Evolutionary conservation across 2,329 filamentous ascomycete species (phyloP).

Genomic region (Arthrobotrys sinensis): DNA sequence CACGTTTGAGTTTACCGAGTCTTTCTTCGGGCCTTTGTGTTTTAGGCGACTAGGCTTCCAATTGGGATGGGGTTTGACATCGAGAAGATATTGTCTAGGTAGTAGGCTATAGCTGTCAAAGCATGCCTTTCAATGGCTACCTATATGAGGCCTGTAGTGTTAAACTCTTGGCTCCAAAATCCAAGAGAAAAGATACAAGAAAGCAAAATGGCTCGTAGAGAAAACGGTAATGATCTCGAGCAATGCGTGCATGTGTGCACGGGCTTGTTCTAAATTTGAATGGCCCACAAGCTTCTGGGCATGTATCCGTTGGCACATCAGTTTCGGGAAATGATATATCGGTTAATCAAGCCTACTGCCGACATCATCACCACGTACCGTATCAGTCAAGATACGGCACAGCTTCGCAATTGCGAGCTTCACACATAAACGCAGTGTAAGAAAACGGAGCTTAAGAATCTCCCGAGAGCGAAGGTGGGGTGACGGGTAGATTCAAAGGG

Average conservation of each 20-base stretch:
- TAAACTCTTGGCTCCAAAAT: neutral
- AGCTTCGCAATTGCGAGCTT: constrained; percentile 18
- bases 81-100: neutral
- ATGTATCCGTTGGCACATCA: neutral
- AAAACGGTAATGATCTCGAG: neutral
- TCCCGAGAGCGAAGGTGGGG: constrained; percentile 12
- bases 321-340: neutral
- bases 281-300: neutral
- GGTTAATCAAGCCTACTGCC: constrained; percentile 14
- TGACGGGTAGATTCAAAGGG: constrained; percentile 3
- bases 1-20: neutral
- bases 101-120: neutral
- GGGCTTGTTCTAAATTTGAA: constrained; percentile 12
- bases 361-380: constrained; percentile 13
- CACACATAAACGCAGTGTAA: neutral
- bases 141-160: neutral
- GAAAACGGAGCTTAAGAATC: constrained; percentile 17
- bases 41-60: constrained; percentile 38
- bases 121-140: neutral
- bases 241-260: neutral
- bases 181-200: neutral
- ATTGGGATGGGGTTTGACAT: neutral
- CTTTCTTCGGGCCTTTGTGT: constrained; percentile 1
- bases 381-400: neutral
- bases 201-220: neutral